Conservation (phyloP, 257 asterid species). For the Solanum chiquidenum region DNA sequence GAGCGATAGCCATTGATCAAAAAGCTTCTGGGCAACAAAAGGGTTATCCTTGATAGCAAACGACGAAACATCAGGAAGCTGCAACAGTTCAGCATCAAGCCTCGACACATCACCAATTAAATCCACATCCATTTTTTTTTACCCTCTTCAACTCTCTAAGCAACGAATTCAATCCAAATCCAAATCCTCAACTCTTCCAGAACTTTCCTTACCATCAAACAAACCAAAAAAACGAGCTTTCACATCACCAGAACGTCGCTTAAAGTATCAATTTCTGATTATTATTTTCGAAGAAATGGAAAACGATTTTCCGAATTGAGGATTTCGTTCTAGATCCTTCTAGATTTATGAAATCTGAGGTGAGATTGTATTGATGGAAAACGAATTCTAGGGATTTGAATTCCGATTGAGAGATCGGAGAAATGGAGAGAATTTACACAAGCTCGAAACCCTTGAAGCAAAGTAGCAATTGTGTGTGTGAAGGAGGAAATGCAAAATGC, state of each 20-base stretch:
- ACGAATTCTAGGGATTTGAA: neutral
- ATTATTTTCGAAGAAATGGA: neutral
- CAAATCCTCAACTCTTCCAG: constrained; percentile 22
- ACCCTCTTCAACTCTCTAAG: neutral
- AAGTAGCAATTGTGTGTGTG: neutral
- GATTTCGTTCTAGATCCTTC: neutral
- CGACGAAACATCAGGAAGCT: constrained; percentile 79
- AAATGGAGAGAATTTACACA: neutral
- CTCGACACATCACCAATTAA: constrained; percentile 62
- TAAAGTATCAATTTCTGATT: neutral
- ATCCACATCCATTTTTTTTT: constrained; percentile 60
- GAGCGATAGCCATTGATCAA: constrained; percentile 89
- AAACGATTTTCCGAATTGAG: neutral
- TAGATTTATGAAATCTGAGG: neutral
- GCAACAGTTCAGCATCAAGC: constrained; percentile 75
- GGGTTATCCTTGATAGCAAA: constrained; percentile 69
- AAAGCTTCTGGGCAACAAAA: constrained; percentile 68
- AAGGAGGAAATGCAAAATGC: neutral
- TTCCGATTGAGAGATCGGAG: neutral
- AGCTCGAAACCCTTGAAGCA: neutral
- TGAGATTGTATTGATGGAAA: neutral
- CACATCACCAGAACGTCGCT: neutral
- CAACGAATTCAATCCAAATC: constrained; percentile 13
- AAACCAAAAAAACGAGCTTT: neutral
- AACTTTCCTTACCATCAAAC: constrained; percentile 24